Base-by-base conservation (phyloP, 208 protist species). In the Borovskyia barvae region DNA sequence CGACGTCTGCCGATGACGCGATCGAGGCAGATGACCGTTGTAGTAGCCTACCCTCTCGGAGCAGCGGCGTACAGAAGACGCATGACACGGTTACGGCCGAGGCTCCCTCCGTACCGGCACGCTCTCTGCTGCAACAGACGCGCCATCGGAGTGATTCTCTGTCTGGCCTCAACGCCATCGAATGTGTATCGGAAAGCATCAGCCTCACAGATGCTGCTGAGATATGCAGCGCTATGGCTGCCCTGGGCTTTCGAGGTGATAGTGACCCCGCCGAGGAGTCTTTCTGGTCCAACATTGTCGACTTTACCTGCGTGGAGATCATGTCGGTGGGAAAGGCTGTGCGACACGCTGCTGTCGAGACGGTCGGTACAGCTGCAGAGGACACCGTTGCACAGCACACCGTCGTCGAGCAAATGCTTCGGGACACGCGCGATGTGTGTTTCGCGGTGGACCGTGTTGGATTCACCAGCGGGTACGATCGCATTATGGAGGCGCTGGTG, bases 401-500 rank as follows among this genome's bases (percentile, higher is more conserved):
- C 7, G 58, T 32, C 36, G 37, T 40, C 17, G 48, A 58, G 12
- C 26, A 29, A 35, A 35, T 83, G 1, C 30, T 85, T 32, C 32
- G 35, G 11, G 69, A 85, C 30, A 53, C 82, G 51, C 74, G 80
- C 1, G 68, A 89, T 51, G 61, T 94, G 47, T 57, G 66, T 55
- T 94, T 92, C 74, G 84, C 88, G 6, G 45, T 90, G 9, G 80
- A 92, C 46, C 76, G 79, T 35, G 82, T 80, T 11, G 54, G 70
- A 19, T 73, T 67, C 17, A 28, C 8, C 3, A n/a, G 12, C 11
- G 47, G 55, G 5, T 94, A 89, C 60, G 73, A 90, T 40, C 15
- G n/a, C 24, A 45, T 94, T 32, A 94, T 94, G 88, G 22, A 41
- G 12, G 41, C 54, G 11, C 52, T 94, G 12, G 85, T 92, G 41